Evolutionary conservation across 768 basidiomycete genomes (phyloP).

Genomic region (Porpolomopsis calyptriformis): DNA sequence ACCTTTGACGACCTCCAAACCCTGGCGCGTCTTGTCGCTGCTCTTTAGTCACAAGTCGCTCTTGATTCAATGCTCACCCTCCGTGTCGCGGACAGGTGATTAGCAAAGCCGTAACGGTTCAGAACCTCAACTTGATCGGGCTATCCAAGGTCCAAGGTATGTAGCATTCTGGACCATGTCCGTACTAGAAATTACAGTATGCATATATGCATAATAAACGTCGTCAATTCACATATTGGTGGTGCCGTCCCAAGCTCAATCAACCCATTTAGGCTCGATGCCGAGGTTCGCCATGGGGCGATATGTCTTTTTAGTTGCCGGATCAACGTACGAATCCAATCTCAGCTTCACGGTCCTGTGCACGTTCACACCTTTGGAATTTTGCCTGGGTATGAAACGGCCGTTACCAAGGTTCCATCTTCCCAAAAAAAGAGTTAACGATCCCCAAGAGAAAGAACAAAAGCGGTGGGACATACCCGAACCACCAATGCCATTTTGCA

Average conservation of each 20-base stretch:
- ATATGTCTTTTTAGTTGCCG: slow-evolving; percentile 15
- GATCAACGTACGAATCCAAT: slow-evolving; percentile 27
- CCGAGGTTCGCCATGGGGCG: slow-evolving; percentile 18
- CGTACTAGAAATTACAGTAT: too few relatives aligned
- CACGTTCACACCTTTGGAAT: slow-evolving; percentile 32
- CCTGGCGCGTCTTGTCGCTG: background rate
- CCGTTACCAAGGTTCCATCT: slow-evolving; percentile 29
- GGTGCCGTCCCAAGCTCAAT: slow-evolving; percentile 18
- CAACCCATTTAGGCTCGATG: slow-evolving; percentile 28
- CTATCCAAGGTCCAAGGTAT: too few relatives aligned
- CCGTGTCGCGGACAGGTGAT: too few relatives aligned
- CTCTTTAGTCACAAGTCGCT: too few relatives aligned
- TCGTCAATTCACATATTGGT: too few relatives aligned
- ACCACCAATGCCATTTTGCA: slow-evolving; percentile 26
- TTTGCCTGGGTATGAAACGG: slow-evolving; percentile 30
- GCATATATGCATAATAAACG: too few relatives aligned
- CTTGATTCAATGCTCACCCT: too few relatives aligned
- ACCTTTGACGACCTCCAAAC: slow-evolving; percentile 11
- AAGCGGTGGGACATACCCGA: slow-evolving; percentile 19
- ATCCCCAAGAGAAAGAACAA: background rate
- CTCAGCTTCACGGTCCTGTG: slow-evolving; percentile 44
- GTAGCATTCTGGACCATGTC: too few relatives aligned
- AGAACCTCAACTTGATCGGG: too few relatives aligned
- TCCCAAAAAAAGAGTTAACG: background rate
- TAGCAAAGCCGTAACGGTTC: too few relatives aligned